Evolutionary conservation across 495 filamentous ascomycete species (phyloP).

Genomic region (Aspergillus campestris): DNA sequence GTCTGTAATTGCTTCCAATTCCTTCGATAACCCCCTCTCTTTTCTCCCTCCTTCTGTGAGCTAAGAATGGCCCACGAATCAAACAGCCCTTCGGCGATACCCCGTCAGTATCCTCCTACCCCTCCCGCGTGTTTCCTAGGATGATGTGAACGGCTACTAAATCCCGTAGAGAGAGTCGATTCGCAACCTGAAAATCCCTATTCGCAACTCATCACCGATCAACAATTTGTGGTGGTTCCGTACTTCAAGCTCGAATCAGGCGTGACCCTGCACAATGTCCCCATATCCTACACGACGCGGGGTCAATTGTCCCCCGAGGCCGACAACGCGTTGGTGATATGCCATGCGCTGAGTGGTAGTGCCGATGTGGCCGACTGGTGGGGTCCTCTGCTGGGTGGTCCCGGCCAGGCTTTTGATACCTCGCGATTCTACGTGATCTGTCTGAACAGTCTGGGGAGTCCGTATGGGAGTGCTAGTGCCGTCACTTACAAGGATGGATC

Average conservation of each 20-base stretch:
- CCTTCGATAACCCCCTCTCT: too few species aligned
- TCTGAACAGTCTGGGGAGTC: slow-evolving; percentile 92
- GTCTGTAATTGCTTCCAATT: too few species aligned
- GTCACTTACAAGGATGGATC: slow-evolving; percentile 82
- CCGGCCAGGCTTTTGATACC: slow-evolving; percentile 84
- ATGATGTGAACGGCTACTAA: slow-evolving; percentile 40
- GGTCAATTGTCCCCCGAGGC: slow-evolving; percentile 64
- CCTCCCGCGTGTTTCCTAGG: too few species aligned
- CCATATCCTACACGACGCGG: slow-evolving; percentile 83
- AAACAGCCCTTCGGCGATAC: too few species aligned
- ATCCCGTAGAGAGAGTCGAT: slow-evolving; percentile 56
- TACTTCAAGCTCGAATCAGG: slow-evolving; percentile 92
- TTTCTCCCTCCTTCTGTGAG: too few species aligned
- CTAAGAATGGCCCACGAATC: too few species aligned
- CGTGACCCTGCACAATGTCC: slow-evolving; percentile 76
- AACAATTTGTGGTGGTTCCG: slow-evolving; percentile 76
- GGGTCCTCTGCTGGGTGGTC: slow-evolving; percentile 85
- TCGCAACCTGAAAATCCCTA: slow-evolving; percentile 89
- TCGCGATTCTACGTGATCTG: slow-evolving; percentile 91
- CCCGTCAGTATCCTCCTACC: too few species aligned
- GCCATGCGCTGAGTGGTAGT: slow-evolving; percentile 91
- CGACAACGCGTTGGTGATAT: slow-evolving; percentile 95
- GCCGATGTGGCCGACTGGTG: slow-evolving; percentile 98
- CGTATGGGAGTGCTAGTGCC: slow-evolving; percentile 92
- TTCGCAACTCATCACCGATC: slow-evolving; percentile 73